Evolutionary conservation across 1,284 basidiomycete genomes (phyloP), one percentile per base, ranked within the genome.

Genomic region (Ustilago xerochloae): DNA sequence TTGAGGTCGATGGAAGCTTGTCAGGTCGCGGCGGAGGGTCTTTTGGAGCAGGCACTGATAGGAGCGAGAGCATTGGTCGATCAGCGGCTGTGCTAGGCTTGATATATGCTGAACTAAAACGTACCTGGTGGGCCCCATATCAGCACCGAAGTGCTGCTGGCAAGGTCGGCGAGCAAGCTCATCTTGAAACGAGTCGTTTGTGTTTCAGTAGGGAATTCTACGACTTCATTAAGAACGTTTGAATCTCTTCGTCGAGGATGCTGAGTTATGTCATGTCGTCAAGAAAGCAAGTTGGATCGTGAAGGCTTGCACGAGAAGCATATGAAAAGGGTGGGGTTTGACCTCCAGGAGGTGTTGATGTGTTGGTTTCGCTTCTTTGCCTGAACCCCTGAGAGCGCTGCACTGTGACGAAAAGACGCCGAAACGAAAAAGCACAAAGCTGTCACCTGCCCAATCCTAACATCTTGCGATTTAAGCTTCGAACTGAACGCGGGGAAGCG

Each of bases 61-160:
- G n/a, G n/a, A 39, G 18, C 22, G 8, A 33, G 38, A 28, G 20
- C 16, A 18, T 18, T 33, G 39, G n/a, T 20, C 24, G 32, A 18
- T 53, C 52, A 54, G 52, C 29, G 22, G 16, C n/a, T 13, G 2
- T 10, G 1, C 15, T 22, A 4, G 6, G 26, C 13, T 15, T 50
- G 18, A 29, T 51, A 26, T 8, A 9, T 3, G 6, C 10, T 12
- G 6, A 20, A 15, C 45, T 32, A 30, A 4, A 15, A 13, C 57
- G 28, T 33, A 61, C 58, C 48, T 29, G 66, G 61, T 22, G 66
- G 61, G 6, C 61, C 66, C 47, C 54, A 69, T 2, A 69, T 26
- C 29, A 63, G 38, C 33, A 35, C 48, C 28, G 55, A 55, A 9
- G 60, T 63, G 65, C 47, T 55, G 22, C 51, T 55, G 20, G 55